Evolutionary conservation across 108 stramenopile species (phyloP), one percentile per base, ranked within the genome.

Genomic region (Seminavis robusta): DNA sequence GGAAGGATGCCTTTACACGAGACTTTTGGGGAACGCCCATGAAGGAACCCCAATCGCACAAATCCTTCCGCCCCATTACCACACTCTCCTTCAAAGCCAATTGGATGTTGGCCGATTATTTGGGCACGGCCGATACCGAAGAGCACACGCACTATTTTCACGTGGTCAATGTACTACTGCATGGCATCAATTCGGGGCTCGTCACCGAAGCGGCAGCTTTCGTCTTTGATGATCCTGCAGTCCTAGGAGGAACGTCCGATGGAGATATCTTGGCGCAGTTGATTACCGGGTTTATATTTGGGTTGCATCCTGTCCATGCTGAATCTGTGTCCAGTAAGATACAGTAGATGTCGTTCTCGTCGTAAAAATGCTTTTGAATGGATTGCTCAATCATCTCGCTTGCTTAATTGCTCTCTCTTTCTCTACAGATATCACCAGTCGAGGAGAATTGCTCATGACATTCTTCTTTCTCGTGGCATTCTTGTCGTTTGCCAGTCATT

Each of bases 351-450:
- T n/a, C n/a, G n/a, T n/a, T n/a, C n/a, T n/a, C n/a, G n/a, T n/a
- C n/a, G n/a, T n/a, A n/a, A n/a, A n/a, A n/a, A n/a, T n/a, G n/a
- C n/a, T n/a, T n/a, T n/a, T n/a, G n/a, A n/a, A n/a, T n/a, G n/a
- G n/a, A n/a, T n/a, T n/a, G n/a, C n/a, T n/a, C n/a, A n/a, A n/a
- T n/a, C n/a, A n/a, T n/a, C n/a, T n/a, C n/a, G n/a, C n/a, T n/a
- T n/a, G n/a, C n/a, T n/a, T n/a, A n/a, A n/a, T n/a, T n/a, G n/a
- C n/a, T n/a, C n/a, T n/a, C n/a, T n/a, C n/a, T n/a, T n/a, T n/a
- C n/a, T n/a, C n/a, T n/a, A n/a, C n/a, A n/a, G n/a, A 77, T 33
- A 63, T 79, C 44, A 79, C 78, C 23, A 79, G 78, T 66, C 72
- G 78, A 30, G 78, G 78, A 1, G 78, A 79, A 58, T 3, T 79